Conservation (phyloP, 2,329 filamentous ascomycete species). For the Stenocarpella maydis region DNA sequence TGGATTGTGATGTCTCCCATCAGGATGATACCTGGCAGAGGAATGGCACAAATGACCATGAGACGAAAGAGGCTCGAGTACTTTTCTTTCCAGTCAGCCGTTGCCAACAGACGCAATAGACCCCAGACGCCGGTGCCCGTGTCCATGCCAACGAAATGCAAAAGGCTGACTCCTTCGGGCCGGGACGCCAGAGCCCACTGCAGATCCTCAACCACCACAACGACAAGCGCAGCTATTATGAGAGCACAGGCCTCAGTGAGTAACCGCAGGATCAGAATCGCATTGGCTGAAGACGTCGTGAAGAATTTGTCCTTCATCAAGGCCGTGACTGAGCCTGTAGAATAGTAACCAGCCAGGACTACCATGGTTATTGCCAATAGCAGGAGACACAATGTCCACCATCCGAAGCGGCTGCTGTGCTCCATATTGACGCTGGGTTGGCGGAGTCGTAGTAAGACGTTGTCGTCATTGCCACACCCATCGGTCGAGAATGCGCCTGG, state of each 20-base stretch:
- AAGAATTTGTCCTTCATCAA: constrained; percentile 28
- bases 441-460: constrained; percentile 1
- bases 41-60: constrained; percentile 25
- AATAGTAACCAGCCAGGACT: constrained; percentile 12
- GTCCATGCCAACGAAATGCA: constrained; percentile 31
- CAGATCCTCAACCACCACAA: constrained; percentile 27
- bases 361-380: constrained; percentile 11
- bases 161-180: constrained; percentile 28
- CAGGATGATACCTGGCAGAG: constrained; percentile 22
- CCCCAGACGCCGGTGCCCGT: constrained; percentile 26
- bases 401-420: constrained; percentile 25
- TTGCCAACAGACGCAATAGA: constrained; percentile 18
- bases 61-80: constrained; percentile 29
- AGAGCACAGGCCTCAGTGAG: constrained; percentile 26
- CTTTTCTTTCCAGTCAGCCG: constrained; percentile 29
- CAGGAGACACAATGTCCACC: constrained; percentile 25
- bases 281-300: constrained; percentile 26
- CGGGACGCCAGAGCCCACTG: constrained; percentile 30
- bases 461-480: neutral
- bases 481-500: neutral
- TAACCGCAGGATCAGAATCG: constrained; percentile 18
- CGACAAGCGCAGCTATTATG: constrained; percentile 18
- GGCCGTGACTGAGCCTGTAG: constrained; percentile 14
- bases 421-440: constrained; percentile 18
- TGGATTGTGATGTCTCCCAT: constrained; percentile 26